A percentile compares a stretch with the other conserved stretches of the same genome.
These are phyloP conservation scores for Podaxis mareebaensis DNA, from an alignment of 768 basidiomycete genomes.

Conservation along the genomic window DNA sequence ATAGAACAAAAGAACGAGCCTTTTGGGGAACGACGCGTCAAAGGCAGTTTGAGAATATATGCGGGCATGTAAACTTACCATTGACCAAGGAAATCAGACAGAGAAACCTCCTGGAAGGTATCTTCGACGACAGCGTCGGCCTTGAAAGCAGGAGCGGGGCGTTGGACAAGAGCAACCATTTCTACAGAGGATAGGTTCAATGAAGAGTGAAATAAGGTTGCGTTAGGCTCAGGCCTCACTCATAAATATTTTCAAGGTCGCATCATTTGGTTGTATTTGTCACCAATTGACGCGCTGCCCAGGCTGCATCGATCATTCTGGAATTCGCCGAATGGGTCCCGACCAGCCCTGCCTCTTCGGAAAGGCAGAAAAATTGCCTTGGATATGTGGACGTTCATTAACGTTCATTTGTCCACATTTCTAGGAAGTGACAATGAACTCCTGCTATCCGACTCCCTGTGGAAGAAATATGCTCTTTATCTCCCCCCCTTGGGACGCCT, in stretches of 20 bases:
- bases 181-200: not conserved
- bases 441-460: too few species aligned
- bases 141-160: conserved; percentile 81
- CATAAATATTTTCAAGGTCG: conserved; percentile 22
- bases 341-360: too few species aligned
- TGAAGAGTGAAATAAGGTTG: not conserved
- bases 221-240: not conserved
- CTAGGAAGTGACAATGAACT: too few species aligned
- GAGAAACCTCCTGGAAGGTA: conserved; percentile 74
- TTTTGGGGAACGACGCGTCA: conserved; percentile 28
- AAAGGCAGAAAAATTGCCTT: too few species aligned
- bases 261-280: conserved; percentile 28
- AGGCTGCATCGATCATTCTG: too few species aligned
- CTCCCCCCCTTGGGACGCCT: too few species aligned
- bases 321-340: too few species aligned
- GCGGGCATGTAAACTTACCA: conserved; percentile 52
- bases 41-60: conserved; percentile 1
- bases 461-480: too few species aligned
- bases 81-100: conserved; percentile 75
- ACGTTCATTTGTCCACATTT: too few species aligned
- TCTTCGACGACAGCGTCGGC: conserved; percentile 76
- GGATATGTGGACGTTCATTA: too few species aligned
- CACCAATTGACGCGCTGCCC: too few species aligned
- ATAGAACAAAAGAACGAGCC: conserved; percentile 95
- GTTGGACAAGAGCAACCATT: conserved; percentile 73